Evolutionary conservation across 345 rosid genomes (phyloP).

Genomic region (Luvunga scandens): DNA sequence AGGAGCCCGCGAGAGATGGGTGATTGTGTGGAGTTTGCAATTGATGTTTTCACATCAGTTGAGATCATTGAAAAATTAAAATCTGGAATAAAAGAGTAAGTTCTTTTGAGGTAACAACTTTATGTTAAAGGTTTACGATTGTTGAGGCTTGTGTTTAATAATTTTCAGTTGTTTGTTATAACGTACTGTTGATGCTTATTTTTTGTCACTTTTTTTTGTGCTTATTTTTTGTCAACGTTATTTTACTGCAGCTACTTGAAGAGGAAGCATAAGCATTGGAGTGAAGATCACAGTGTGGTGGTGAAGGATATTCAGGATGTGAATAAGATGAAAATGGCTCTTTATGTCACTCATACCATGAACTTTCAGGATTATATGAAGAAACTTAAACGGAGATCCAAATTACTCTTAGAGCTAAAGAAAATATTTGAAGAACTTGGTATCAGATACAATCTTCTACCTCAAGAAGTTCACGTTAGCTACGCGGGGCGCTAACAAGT

Average conservation of each 20-base stretch:
- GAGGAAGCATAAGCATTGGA: slow-evolving; percentile 64
- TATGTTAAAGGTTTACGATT: no score
- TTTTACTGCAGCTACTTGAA: slow-evolving; percentile 52
- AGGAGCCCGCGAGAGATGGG: slow-evolving; percentile 77
- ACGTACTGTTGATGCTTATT: no score
- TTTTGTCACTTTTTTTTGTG: not conserved
- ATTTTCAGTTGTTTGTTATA: no score
- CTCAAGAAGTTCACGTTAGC: slow-evolving; percentile 54
- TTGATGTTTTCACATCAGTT: slow-evolving; percentile 56
- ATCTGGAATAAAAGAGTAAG: slow-evolving; percentile 50
- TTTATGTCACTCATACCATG: slow-evolving; percentile 60
- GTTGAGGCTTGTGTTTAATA: no score
- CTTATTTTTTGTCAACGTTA: not conserved
- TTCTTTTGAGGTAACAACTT: not conserved
- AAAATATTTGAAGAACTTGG: slow-evolving; percentile 55
- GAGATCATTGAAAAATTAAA: slow-evolving; percentile 53
- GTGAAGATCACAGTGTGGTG: slow-evolving; percentile 41
- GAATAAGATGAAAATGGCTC: slow-evolving; percentile 67
- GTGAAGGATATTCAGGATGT: slow-evolving; percentile 68
- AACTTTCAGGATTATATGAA: slow-evolving; percentile 65
- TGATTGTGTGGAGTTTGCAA: slow-evolving; percentile 61
- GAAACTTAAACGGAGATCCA: slow-evolving; percentile 55
- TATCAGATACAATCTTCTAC: slow-evolving; percentile 58
- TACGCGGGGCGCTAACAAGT: not conserved
- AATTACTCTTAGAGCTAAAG: slow-evolving; percentile 55